Base-by-base conservation (phyloP, 2,329 filamentous ascomycete species). In the Sordariomycetes sp. region DNA sequence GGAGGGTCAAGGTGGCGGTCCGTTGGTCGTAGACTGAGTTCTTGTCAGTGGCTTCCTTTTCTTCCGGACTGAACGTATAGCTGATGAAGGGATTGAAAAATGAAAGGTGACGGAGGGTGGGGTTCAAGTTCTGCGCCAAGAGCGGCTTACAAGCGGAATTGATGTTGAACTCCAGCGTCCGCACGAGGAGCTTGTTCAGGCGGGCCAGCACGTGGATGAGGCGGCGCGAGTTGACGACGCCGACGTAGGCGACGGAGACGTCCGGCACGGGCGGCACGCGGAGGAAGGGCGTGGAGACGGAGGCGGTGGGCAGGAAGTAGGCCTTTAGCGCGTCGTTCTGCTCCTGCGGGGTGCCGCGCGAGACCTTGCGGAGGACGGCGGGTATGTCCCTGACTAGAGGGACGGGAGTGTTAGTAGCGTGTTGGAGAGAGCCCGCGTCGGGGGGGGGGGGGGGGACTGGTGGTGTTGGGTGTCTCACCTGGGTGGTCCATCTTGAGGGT, bases 251-350 rank as follows among this genome's bases (percentile, higher is more conserved):
- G 14, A 52, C 8, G 32, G 34, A 20, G 35, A 48, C 24, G 40
- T 28, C 22, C 12, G 24, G 10, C n/a, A 54, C 11, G 12, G 53
- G 11, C 25, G 59, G 20, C 16, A 52, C 14, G 22, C 16, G 46
- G 48, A 88, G 91, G 69, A 93, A 87, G 0, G 90, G 90, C 64
- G 96, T 90, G 3, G 81, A 79, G 67, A 96, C 94, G 34, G 82
- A 80, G 10, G 89, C 88, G 65, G 86, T 75, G 11, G 79, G 79
- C 0, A 86, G 82, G 70, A 92, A 96, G 72, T 89, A 92, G n/a
- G 74, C 76, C 59, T 88, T 77, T 25, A 96, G 75, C 0, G 87
- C 76, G 3, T 77, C 73, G 58, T 78, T 73, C 70, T 95, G 90
- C 37, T 87, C 73, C 1, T 80, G 76, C 0, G 86, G 85, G 0